Evolutionary conservation across 176 grass and related monocot genomes (phyloP).

Genomic region (Urochloa ruziziensis): DNA sequence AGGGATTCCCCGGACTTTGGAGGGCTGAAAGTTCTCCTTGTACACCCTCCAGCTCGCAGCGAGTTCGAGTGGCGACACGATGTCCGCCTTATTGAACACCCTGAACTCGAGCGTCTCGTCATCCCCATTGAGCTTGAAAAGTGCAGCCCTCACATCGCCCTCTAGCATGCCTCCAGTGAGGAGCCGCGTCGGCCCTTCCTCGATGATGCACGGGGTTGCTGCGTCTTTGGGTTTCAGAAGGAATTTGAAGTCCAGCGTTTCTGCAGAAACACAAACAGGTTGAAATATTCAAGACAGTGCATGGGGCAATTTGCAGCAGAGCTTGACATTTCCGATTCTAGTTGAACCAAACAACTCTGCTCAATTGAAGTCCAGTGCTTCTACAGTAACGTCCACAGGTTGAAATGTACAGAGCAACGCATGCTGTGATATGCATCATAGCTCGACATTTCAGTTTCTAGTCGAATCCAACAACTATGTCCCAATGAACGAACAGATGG

Average conservation of each 20-base stretch:
- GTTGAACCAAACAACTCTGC: not conserved
- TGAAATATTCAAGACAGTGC: not conserved
- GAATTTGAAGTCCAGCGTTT: constrained; percentile 95
- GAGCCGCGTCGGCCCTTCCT: constrained; percentile 65
- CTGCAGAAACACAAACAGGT: constrained; percentile 32
- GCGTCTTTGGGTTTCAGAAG: constrained; percentile 84
- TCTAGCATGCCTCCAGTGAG: constrained; percentile 85
- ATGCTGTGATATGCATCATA: no score
- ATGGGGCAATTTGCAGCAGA: not conserved
- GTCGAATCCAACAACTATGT: no score
- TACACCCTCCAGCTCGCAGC: constrained; percentile 95
- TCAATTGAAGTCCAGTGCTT: not conserved
- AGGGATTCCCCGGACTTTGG: constrained; percentile 82
- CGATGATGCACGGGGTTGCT: constrained; percentile 58
- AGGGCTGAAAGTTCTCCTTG: constrained; percentile 90
- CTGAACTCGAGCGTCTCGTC: constrained; percentile 70
- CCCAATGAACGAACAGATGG: not conserved
- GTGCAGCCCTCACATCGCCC: constrained; percentile 71
- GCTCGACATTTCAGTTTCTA: no score
- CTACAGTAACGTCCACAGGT: no score
- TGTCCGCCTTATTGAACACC: constrained; percentile 91
- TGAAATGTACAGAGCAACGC: no score
- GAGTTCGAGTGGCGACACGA: constrained; percentile 88
- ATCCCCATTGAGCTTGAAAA: constrained; percentile 70
- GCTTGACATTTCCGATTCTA: not conserved